Evolutionary conservation across 2,329 filamentous ascomycete species (phyloP), one percentile per base, ranked within the genome.

Genomic region (Pseudovirgaria hyperparasitica): DNA sequence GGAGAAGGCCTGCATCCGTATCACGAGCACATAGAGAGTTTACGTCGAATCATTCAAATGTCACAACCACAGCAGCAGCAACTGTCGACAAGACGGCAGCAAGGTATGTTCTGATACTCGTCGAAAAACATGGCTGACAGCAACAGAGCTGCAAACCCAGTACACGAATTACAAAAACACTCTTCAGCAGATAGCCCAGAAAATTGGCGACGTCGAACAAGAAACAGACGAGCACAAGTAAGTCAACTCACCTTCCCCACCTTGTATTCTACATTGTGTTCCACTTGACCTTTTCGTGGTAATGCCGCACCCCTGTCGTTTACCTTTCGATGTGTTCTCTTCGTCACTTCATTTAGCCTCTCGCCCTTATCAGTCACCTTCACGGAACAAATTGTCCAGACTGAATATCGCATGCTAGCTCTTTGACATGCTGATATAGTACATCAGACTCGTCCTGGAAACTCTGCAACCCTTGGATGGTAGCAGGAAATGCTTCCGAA

Each of bases 161-260:
- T 90, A 90, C 54, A 71, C 71, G 40, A 82, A 75, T 57, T 87
- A 70, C 64, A 77, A 76, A 47, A 74, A 70, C 45, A 73, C 65
- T 18, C 70, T 98, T 32, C 87, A 96, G 58, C 82, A 90, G 49
- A 75, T 98, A 45, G 90, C 90, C 16, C 78, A 85, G 48, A 96
- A 93, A 56, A 94, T 98, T 42, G 90, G 90, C 21, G 86, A 96
- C 50, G 86, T 98, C 30, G 90, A 98, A 61, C 84, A 93, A 54
- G 90, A 96, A 54, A 77, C 82, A 12, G 90, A 98, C 56, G 90
- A 98, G 55, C 90, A 98, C 66, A 96, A 93, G 90, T 96, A 61
- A 52, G 78, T 61, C 16, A 37, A 36, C 39, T 36, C 36, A 29
- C 35, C 25, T 22, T 23, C 25, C 16, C 27, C 16, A 28, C 31